These are phyloP conservation scores for Geotrichum candidum DNA, from an alignment of 1,139 yeast species.

Conservation along the genomic window DNA sequence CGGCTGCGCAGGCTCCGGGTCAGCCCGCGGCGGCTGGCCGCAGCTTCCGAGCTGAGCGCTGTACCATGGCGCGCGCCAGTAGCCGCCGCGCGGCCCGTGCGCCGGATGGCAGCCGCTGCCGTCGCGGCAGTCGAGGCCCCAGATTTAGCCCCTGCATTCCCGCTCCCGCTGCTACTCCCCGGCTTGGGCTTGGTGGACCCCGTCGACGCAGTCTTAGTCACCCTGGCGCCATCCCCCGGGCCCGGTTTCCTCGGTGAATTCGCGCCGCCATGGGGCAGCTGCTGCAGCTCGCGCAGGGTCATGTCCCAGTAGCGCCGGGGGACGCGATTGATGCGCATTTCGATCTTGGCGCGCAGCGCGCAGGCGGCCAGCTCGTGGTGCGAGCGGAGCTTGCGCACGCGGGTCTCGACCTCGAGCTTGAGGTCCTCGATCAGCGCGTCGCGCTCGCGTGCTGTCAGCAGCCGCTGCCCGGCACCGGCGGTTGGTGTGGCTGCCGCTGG, in stretches of 20 bases:
- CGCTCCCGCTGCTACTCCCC: background rate
- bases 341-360: constrained; percentile 36
- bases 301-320: constrained; percentile 41
- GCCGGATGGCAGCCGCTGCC: constrained; percentile 2
- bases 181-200: background rate
- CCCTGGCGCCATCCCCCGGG: background rate
- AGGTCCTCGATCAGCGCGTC: constrained; percentile 29
- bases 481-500: too few relatives aligned
- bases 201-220: background rate
- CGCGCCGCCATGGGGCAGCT: background rate
- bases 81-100: constrained; percentile 1
- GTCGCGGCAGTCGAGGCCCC: background rate
- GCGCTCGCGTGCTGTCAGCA: constrained; percentile 27
- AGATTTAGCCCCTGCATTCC: background rate
- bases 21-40: background rate
- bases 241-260: background rate
- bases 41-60: background rate
- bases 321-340: constrained; percentile 38
- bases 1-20: constrained; percentile 7
- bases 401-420: constrained; percentile 27
- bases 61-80: background rate
- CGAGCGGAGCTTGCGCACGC: constrained; percentile 31
- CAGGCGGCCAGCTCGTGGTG: constrained; percentile 32
- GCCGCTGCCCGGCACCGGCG: background rate
- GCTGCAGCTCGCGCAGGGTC: constrained; percentile 33